Evolutionary conservation across 2,329 filamentous ascomycete genomes (phyloP).

Genomic region (Sporothrix curviconia): DNA sequence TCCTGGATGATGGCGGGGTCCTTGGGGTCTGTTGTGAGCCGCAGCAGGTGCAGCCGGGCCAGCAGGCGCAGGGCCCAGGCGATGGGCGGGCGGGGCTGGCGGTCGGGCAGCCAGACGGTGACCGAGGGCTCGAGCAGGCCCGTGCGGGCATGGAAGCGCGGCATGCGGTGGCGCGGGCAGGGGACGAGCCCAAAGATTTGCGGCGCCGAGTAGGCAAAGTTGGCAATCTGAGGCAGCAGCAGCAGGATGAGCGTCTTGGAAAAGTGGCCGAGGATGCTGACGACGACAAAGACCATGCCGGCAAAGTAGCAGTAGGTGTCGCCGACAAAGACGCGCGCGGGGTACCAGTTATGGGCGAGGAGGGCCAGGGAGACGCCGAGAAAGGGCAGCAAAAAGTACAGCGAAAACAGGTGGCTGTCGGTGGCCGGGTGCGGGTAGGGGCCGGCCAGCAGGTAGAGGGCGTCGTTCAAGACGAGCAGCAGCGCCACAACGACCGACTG

Average conservation of each 20-base stretch:
- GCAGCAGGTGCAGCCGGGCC: conserved; percentile 59
- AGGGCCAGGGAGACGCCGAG: conserved; percentile 85
- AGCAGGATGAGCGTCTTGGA: conserved; percentile 91
- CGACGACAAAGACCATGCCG: conserved; percentile 97
- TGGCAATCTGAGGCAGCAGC: conserved; percentile 90
- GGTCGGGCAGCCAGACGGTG: conserved; percentile 62
- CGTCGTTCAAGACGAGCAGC: conserved; percentile 79
- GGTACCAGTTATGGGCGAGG: conserved; percentile 90
- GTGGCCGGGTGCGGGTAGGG: conserved; percentile 82
- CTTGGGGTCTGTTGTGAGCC: conserved; percentile 58
- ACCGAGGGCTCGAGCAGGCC: conserved; percentile 82
- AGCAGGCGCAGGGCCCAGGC: conserved; percentile 61
- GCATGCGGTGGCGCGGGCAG: conserved; percentile 87
- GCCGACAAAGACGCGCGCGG: conserved; percentile 88
- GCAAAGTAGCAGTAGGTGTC: conserved; percentile 99
- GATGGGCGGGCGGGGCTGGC: conserved; percentile 61
- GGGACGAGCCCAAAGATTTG: conserved; percentile 87
- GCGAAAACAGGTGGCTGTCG: conserved; percentile 90
- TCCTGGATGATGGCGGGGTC: conserved; percentile 67
- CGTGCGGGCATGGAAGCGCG: conserved; percentile 77
- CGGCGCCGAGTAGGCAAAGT: conserved; percentile 88
- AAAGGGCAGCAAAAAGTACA: conserved; percentile 92
- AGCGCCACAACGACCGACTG: conserved; percentile 87
- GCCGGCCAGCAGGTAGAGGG: conserved; percentile 64
- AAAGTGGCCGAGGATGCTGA: conserved; percentile 94